Evolutionary conservation across 805 yeast genomes (phyloP), one percentile per base, ranked within the genome.

Genomic region (Starmera quercuum): DNA sequence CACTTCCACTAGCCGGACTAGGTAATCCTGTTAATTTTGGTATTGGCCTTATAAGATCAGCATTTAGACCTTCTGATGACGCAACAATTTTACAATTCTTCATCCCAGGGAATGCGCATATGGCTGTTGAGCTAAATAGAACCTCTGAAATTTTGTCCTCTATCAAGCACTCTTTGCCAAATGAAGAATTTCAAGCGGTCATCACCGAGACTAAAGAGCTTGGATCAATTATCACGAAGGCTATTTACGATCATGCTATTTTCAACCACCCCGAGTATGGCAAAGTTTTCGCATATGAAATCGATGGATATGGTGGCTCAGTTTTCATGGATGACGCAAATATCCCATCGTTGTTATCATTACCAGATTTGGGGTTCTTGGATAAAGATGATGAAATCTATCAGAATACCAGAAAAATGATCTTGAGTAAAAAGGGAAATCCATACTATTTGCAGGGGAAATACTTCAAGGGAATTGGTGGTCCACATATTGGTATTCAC

Each of bases 291-390:
- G 95, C 96, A 0, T 86, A 78, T 47, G 96, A 86, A 54, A 78
- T 86, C 14, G 96, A 87, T 54, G 95, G 95, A 0, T 86, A 70
- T 51, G 95, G 95, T 2, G 67, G 92, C 19, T 42, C 68, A 0
- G 60, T 73, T 17, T 65, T 78, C 41, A 86, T 86, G 95, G 95
- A 86, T 55, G 96, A 86, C 56, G 95, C 95, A 16, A 87, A 87
- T 49, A 65, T 86, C 13, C 96, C 96, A 1, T 83, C 95, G 1
- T 55, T 84, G 22, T 60, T 86, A 26, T 73, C 95, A 2, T 63
- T 87, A 21, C 95, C 95, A 0, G 88, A 83, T 42, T 56, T 83
- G 49, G 94, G 95, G 0, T 82, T 72, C 51, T 45, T 75, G 7
- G 55, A 61, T 6, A 47, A 41, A 5, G 53, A 64, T 22, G 80